These are phyloP conservation scores for Trametes elegans DNA, from an alignment of 768 basidiomycete species.

Conservation along the genomic window DNA sequence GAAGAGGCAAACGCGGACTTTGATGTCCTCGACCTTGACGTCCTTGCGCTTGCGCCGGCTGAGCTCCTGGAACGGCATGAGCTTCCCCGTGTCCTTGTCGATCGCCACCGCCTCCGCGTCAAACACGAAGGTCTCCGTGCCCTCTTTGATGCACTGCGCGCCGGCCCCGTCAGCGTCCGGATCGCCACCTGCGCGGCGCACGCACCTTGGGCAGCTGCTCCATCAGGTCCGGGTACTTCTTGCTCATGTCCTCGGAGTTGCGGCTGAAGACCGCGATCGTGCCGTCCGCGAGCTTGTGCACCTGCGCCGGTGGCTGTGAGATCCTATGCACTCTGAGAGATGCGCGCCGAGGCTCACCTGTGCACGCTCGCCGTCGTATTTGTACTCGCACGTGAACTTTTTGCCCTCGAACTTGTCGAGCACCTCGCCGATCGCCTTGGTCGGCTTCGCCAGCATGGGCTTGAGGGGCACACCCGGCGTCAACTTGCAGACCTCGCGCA, in stretches of 20 bases:
- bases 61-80: conserved; percentile 98
- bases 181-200: neutral
- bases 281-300: conserved; percentile 83
- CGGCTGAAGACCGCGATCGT: conserved; percentile 90
- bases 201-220: conserved; percentile 84
- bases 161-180: neutral
- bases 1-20: conserved; percentile 94
- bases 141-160: conserved; percentile 77
- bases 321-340: neutral
- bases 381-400: conserved; percentile 97
- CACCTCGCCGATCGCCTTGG: conserved; percentile 97
- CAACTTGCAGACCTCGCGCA: conserved; percentile 79
- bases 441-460: conserved; percentile 99
- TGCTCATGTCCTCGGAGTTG: conserved; percentile 99
- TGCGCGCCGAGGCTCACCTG: conserved; percentile 48
- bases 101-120: conserved; percentile 98
- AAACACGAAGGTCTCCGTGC: conserved; percentile 86
- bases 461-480: conserved; percentile 96
- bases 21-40: conserved; percentile 96
- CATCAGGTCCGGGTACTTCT: conserved; percentile 98
- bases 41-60: conserved; percentile 95
- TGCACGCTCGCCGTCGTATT: conserved; percentile 98
- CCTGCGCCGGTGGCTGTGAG: conserved; percentile 37
- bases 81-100: conserved; percentile 75
- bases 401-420: conserved; percentile 95